These are phyloP conservation scores for Trichoderma sp. DNA, from an alignment of 2,329 filamentous ascomycete genomes.

Conservation along the genomic window DNA sequence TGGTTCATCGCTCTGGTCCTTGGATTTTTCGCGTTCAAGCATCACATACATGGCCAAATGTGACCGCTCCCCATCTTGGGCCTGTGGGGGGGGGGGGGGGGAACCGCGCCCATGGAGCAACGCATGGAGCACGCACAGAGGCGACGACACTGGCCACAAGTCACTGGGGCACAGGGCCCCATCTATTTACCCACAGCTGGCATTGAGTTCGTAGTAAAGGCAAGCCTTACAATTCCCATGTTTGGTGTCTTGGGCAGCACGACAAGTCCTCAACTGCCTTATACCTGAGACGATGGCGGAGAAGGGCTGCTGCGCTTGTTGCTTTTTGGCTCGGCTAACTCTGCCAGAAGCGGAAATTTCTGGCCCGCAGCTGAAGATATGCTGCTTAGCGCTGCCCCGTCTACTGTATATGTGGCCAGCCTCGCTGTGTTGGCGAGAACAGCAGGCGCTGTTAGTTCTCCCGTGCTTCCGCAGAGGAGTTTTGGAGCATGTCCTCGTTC, in stretches of 20 bases:
- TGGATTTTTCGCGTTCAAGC: not conserved
- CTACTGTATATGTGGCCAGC: not conserved
- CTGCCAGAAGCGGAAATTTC: conserved; percentile 9
- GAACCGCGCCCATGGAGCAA: not conserved
- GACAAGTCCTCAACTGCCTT: not conserved
- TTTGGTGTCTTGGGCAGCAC: not conserved
- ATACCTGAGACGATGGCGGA: not conserved
- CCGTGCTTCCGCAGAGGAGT: conserved; percentile 8
- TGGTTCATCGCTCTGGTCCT: not conserved
- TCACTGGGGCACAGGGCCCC: conserved; percentile 5
- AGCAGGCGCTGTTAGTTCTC: not conserved
- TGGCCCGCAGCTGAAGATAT: conserved; percentile 11
- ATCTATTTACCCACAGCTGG: not conserved
- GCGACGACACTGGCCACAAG: not conserved
- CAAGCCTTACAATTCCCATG: not conserved
- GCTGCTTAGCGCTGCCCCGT: not conserved
- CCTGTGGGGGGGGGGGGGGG: too few species aligned
- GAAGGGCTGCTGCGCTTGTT: not conserved
- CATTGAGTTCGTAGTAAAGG: not conserved
- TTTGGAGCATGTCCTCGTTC: not conserved
- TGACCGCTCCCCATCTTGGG: not conserved
- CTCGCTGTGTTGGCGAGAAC: not conserved
- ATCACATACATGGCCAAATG: not conserved
- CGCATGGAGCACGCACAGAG: not conserved
- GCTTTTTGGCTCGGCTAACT: conserved; percentile 2